phyloP scores from a whole-genome alignment of 23 red algal genomes.

The Gracilaria domingensis region DNA sequence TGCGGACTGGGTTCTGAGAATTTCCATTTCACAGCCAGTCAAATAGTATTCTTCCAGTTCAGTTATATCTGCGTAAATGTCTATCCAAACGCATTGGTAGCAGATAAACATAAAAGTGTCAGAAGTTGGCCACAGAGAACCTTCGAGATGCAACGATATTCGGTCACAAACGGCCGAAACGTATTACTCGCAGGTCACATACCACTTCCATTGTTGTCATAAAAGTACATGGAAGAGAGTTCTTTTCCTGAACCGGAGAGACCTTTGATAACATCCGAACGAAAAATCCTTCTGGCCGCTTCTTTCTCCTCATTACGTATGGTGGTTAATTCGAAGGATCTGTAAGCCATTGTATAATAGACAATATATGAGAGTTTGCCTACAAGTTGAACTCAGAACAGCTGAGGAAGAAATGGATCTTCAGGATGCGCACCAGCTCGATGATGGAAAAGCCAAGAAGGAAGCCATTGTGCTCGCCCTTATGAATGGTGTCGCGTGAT shows the following conservation, averaged over 20 bases:
- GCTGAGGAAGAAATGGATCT: too few species aligned
- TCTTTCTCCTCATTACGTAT: constrained; percentile 65
- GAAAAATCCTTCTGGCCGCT: constrained; percentile 34
- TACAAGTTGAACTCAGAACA: too few species aligned
- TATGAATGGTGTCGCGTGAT: too few species aligned
- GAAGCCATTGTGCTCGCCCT: too few species aligned
- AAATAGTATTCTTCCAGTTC: constrained; percentile 91
- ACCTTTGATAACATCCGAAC: constrained; percentile 51
- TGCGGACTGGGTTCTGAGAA: constrained; percentile 64
- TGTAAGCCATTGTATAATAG: neutral
- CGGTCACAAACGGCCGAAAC: neutral
- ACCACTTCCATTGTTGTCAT: constrained; percentile 91
- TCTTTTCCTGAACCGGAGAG: constrained; percentile 32
- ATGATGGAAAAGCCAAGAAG: too few species aligned
- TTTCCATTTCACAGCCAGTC: constrained; percentile 81
- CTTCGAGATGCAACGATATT: neutral
- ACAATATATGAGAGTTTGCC: too few species aligned
- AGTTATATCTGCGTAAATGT: constrained; percentile 81
- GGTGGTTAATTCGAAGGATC: constrained; percentile 42
- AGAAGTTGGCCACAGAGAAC: neutral
- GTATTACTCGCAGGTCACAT: too few species aligned
- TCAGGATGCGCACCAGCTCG: too few species aligned
- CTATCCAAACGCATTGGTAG: neutral
- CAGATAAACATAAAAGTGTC: neutral
- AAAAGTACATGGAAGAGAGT: constrained; percentile 89